Evolutionary conservation across 768 basidiomycete species (phyloP).

Genomic region (Rhodotorula graminis): DNA sequence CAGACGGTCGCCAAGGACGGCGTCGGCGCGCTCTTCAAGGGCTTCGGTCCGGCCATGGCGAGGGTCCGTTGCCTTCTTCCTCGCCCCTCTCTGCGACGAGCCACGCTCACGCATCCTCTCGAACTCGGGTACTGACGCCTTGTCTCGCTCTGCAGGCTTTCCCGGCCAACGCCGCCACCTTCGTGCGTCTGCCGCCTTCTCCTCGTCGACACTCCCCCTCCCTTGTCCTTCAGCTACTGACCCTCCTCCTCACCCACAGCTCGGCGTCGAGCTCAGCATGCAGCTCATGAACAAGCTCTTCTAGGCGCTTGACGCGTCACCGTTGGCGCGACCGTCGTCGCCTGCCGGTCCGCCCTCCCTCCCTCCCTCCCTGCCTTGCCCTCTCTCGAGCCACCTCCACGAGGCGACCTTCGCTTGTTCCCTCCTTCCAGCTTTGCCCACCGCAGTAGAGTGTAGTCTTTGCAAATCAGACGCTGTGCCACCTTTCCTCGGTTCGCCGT

Average conservation of each 20-base stretch:
- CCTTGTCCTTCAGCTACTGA: not conserved
- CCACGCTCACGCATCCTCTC: no score
- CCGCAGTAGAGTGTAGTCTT: no score
- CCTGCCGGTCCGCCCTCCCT: not conserved
- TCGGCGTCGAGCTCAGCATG: slow-evolving; percentile 86
- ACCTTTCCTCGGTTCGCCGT: no score
- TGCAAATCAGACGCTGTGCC: no score
- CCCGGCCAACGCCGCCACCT: slow-evolving; percentile 93
- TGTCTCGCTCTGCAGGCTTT: slow-evolving; percentile 56
- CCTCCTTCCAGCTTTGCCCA: no score
- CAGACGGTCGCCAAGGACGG: slow-evolving; percentile 91
- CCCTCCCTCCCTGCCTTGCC: not conserved
- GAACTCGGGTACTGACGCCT: not conserved
- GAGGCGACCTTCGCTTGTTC: no score
- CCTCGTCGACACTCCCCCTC: not conserved
- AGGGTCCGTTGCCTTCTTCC: slow-evolving; percentile 21
- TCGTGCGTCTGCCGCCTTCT: slow-evolving; percentile 59
- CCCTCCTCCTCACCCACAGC: slow-evolving; percentile 52
- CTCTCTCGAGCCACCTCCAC: no score
- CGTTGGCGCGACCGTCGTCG: not conserved
- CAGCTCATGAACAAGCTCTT: slow-evolving; percentile 71
- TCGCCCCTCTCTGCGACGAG: no score
- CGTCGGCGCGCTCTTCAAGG: slow-evolving; percentile 79
- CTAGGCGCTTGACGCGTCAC: slow-evolving; percentile 38
- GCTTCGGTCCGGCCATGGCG: slow-evolving; percentile 95